Evolutionary conservation across 2,329 filamentous ascomycete genomes (phyloP), one percentile per base, ranked within the genome.

Genomic region (Fusarium odoratissimum): DNA sequence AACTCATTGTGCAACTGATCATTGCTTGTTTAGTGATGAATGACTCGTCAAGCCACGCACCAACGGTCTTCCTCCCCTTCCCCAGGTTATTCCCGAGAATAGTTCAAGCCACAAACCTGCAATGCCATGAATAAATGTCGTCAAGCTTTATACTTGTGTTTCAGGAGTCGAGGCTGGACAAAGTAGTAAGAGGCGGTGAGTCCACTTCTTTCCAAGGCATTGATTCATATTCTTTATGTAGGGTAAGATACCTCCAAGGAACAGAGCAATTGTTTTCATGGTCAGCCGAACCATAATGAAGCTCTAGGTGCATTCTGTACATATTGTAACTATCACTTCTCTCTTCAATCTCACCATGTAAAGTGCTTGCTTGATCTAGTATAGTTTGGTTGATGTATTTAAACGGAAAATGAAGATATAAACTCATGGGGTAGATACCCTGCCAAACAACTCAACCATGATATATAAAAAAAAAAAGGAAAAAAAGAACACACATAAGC

Each of bases 41-140:
- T 71, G 69, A 72, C 69, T 72, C 70, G 69, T 58, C 35, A 67
- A 66, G 65, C 49, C 64, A 69, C 49, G 12, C 33, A 35, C 51
- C 25, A 60, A 71, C 52, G 38, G 52, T 38, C 28, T 14, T 16
- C 28, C 35, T 33, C 45, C 31, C 28, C 38, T 42, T 44, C 10
- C 28, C 31, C 58, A 41, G 23, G 44, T 41, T 51, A 71, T 58
- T 60, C 16, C 52, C 52, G 44, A 41, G 7, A 16, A 42, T 64
- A 38, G 40, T 63, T 21, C 40, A 19, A 67, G 45, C 38, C 41
- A 55, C 35, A 21, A 30, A 16, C 23, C 13, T 54, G 30, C 37
- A 57, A 37, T 33, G 12, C 21, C 37, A 28, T 61, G 42, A 52
- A 23, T 69, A 23, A 17, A 33, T 52, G 38, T n/a, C 51, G 45